A percentile compares a stretch with the other conserved stretches of the same genome.
Conservation (phyloP, 2,329 filamentous ascomycete genomes). For the Cladosporium phlei region DNA sequence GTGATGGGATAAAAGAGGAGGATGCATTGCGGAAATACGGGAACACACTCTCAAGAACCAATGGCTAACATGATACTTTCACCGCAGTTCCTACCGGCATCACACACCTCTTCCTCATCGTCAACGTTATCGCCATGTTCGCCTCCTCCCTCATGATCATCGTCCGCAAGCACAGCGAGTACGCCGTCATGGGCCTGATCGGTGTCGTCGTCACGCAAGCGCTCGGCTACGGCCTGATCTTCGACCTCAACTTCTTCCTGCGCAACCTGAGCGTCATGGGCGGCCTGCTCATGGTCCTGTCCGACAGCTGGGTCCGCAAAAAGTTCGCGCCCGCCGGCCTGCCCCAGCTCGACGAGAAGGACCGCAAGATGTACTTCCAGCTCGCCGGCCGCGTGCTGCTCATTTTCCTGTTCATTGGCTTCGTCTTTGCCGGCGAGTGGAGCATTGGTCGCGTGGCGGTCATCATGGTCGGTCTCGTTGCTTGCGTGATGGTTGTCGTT, state of each 20-base stretch:
- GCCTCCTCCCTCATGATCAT: slow-evolving; percentile 82
- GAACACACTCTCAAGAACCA: background rate
- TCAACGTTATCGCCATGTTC: slow-evolving; percentile 86
- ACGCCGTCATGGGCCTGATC: slow-evolving; percentile 85
- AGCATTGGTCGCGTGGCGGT: slow-evolving; percentile 81
- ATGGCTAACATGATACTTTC: slow-evolving; percentile 13
- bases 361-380: slow-evolving; percentile 99
- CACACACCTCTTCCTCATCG: slow-evolving; percentile 86
- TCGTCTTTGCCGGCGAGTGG: slow-evolving; percentile 94
- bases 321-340: slow-evolving; percentile 92
- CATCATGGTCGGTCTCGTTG: slow-evolving; percentile 77
- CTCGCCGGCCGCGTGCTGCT: slow-evolving; percentile 89
- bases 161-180: slow-evolving; percentile 84
- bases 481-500: slow-evolving; percentile 97
- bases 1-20: background rate
- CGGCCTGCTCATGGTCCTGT: slow-evolving; percentile 94
- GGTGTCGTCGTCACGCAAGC: slow-evolving; percentile 89
- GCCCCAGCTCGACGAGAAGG: slow-evolving; percentile 94
- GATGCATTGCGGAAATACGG: background rate
- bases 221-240: slow-evolving; percentile 93
- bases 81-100: slow-evolving; percentile 80
- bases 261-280: slow-evolving; percentile 97
- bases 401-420: slow-evolving; percentile 96
- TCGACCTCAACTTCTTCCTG: slow-evolving; percentile 99
- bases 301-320: slow-evolving; percentile 97